Conservation (phyloP, 2,329 filamentous ascomycete genomes). For the Trichoderma hamatum region DNA sequence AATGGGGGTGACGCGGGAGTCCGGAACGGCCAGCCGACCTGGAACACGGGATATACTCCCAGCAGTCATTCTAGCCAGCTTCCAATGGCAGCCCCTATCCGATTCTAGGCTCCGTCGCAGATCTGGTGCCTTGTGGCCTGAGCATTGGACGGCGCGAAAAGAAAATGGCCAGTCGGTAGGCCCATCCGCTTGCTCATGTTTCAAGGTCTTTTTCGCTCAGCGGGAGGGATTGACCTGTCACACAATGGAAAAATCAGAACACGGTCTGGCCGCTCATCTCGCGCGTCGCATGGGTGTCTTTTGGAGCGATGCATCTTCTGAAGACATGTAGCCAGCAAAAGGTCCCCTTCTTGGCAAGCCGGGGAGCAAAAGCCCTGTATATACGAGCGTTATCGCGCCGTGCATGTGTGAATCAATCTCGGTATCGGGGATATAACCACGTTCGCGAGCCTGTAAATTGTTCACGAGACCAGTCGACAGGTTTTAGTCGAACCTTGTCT, state of each 20-base stretch:
- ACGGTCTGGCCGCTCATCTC: slow-evolving; percentile 3
- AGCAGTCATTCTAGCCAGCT: not conserved
- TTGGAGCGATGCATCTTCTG: not conserved
- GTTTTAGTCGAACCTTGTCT: not conserved
- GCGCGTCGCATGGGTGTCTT: not conserved
- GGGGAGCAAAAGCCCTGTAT: not conserved
- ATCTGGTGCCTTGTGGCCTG: slow-evolving; percentile 10
- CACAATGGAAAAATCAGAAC: not conserved
- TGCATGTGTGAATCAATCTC: slow-evolving; percentile 18
- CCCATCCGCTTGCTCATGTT: not conserved
- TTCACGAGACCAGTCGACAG: not conserved
- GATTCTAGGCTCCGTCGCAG: not conserved
- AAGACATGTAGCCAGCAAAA: not conserved
- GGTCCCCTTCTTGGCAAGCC: not conserved
- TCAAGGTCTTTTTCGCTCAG: not conserved
- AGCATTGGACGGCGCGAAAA: not conserved
- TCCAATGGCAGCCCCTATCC: slow-evolving; percentile 10
- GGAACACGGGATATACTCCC: not conserved
- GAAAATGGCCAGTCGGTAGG: not conserved
- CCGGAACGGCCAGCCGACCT: slow-evolving; percentile 9
- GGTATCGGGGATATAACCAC: not conserved
- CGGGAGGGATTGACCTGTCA: not conserved
- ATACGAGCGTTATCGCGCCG: not conserved
- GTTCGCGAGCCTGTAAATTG: not conserved
- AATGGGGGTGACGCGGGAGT: not conserved